Conservation (phyloP, 805 yeast genomes). For the Wickerhamiella cacticola region DNA sequence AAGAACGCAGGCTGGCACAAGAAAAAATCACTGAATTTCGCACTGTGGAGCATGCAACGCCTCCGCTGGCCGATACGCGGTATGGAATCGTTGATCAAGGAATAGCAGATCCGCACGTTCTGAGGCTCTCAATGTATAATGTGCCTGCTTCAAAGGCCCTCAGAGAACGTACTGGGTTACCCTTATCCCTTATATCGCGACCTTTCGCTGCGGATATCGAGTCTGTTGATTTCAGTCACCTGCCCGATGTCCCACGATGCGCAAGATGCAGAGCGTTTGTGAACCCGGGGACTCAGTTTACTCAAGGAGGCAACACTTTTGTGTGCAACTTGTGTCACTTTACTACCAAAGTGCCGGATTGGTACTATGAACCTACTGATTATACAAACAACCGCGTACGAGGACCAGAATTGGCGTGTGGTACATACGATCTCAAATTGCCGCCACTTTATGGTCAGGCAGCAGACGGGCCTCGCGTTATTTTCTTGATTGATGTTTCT, state of each 20-base stretch:
- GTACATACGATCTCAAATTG: constrained; percentile 76
- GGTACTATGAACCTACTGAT: constrained; percentile 54
- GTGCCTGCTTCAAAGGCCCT: constrained; percentile 65
- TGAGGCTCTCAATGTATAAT: constrained; percentile 68
- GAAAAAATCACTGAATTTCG: constrained; percentile 35
- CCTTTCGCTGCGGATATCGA: constrained; percentile 79
- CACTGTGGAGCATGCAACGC: constrained; percentile 65
- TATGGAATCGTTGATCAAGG: constrained; percentile 71
- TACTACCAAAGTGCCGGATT: constrained; percentile 54
- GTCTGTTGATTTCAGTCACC: constrained; percentile 41
- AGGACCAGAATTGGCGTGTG: constrained; percentile 49
- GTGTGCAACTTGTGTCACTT: constrained; percentile 81
- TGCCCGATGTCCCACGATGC: constrained; percentile 55
- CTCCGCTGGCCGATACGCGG: constrained; percentile 72
- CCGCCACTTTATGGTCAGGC: background rate
- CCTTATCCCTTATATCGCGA: constrained; percentile 65
- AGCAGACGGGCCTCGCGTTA: constrained; percentile 38
- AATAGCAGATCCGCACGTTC: constrained; percentile 65
- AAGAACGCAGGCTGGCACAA: constrained; percentile 22
- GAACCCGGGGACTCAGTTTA: constrained; percentile 67
- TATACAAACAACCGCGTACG: constrained; percentile 38
- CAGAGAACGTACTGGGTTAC: constrained; percentile 58
- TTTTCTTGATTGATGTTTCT: constrained; percentile 62
- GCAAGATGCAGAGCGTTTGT: constrained; percentile 82
- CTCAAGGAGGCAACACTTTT: constrained; percentile 47